A percentile compares a stretch with the other conserved stretches of the same genome.
These are phyloP conservation scores for Panaeolus cyanescens DNA, from an alignment of 768 basidiomycete species.

Conservation along the genomic window DNA sequence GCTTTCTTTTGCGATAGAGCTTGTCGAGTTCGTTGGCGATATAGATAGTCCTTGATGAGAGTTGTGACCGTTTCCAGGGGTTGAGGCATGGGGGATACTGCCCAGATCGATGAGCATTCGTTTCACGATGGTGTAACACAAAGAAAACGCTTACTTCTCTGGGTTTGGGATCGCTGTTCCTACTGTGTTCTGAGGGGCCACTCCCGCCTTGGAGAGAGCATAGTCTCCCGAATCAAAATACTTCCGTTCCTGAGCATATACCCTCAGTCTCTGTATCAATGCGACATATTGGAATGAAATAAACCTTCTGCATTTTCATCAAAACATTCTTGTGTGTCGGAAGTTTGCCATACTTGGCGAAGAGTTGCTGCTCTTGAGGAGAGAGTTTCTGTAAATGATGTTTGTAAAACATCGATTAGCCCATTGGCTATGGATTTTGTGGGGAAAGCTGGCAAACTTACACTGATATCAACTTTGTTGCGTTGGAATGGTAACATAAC, in stretches of 20 bases:
- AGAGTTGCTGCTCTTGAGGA: conserved; percentile 92
- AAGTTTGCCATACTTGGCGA: conserved; percentile 92
- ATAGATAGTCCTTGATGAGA: conserved; percentile 63
- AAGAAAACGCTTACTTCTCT: conserved; percentile 70
- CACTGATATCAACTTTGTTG: conserved; percentile 95
- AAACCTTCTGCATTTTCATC: conserved; percentile 93
- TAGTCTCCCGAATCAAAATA: conserved; percentile 99
- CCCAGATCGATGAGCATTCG: conserved; percentile 15
- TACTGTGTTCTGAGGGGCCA: conserved; percentile 82
- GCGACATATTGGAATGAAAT: conserved; percentile 18
- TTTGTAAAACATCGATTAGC: conserved; percentile 17
- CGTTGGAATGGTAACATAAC: conserved; percentile 75
- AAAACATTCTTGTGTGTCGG: conserved; percentile 93
- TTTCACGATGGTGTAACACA: conserved; percentile 10
- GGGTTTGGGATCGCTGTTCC: conserved; percentile 99
- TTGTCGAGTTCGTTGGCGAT: conserved; percentile 73
- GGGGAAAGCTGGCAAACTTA: conserved; percentile 38
- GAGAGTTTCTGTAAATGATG: conserved; percentile 61
- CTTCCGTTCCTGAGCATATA: conserved; percentile 81
- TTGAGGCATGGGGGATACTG: conserved; percentile 91
- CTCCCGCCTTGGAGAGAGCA: conserved; percentile 93
- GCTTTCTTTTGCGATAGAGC: conserved; percentile 67
- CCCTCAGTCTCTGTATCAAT: conserved; percentile 13
- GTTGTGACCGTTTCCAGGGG: conserved; percentile 50
- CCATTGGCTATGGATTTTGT: conserved; percentile 4